Base-by-base conservation (phyloP, 257 asterid genomes). In the Forsythia suspensa region DNA sequence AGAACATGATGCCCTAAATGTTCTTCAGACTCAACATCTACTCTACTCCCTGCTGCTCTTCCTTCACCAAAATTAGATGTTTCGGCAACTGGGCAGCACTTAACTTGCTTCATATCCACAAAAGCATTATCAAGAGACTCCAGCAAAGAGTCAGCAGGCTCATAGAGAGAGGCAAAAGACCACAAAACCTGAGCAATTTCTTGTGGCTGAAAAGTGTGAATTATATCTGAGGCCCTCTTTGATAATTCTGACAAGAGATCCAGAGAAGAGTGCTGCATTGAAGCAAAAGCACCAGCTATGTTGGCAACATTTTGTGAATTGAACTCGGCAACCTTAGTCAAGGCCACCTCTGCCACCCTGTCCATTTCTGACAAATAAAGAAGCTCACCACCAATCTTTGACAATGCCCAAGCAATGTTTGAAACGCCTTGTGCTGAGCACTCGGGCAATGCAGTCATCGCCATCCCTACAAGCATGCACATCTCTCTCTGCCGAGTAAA, bases 351-450 rank as follows among this genome's bases (percentile, higher is more conserved):
- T 55, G 99, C 97, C 43, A 94, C 88, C 84, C 97, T 88, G 63
- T 93, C 99, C 98, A 95, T 95, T 82, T 95, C 98, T 2, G 99
- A 92, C 76, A 92, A 44, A 81, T 95, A 95, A 71, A 95, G 97
- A 87, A 93, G 96, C 89, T 93, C 97, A 0, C 97, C 96, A 0
- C 99, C 99, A 67, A 95, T 91, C 87, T 93, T 95, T 34, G 98
- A 92, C 85, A 95, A 40, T 9, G 99, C 99, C 96, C 98, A 95
- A 0, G 92, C 97, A 48, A 92, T 91, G 82, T 95, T 95, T 6
- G 99, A 95, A 85, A 95, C 80, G 16, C 98, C 99, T 74, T 95
- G 99, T 3, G 90, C 90, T 0, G 97, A 92, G 91, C 97, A 92
- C 8, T 93, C 97, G 1, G 99, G 97, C 90, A 95, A 74, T 41